Base-by-base conservation (phyloP, 495 filamentous ascomycete species). In the Neurospora sp. region DNA sequence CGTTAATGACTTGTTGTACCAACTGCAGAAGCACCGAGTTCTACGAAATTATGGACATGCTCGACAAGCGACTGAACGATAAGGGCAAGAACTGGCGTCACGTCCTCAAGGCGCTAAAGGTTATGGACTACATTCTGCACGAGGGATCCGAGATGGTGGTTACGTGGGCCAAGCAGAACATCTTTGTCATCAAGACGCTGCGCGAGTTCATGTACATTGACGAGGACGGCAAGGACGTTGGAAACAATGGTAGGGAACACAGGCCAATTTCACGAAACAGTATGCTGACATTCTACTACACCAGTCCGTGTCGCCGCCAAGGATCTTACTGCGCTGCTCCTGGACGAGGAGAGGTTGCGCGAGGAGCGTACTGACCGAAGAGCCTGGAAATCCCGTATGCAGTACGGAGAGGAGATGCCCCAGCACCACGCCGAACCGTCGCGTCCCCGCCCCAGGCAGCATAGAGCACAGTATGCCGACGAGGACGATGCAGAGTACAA, bases 71-170 rank as follows among this genome's bases (percentile, higher is more conserved):
- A 73, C 86, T 99, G 77, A 99, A 99, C 77, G 96, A 99, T 80
- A 99, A 99, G 82, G 96, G 96, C 77, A 99, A 97, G 87, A 99
- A 99, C 82, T 99, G 96, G 96, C 90, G 96, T 76, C 96, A 99
- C 81, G 96, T 99, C 4, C 86, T 99, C 71, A 99, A 99, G 84
- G 96, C 94, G 38, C 84, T 99, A 72, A 99, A 98, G 80, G 96
- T 99, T 73, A 87, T 98, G 72, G 96, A 99, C 82, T 99, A 99
- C 82, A 97, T 94, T 84, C 86, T 99, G 41, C 96, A 99, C 80
- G 96, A 99, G 80, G 96, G 96, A 8, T 97, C 93, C 0, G 96
- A 98, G 83, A 83, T 97, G 75, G 94, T 98, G 39, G 96, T 99
- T 38, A 97, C 95, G 3, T 98, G 96, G 96, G 95, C 95, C 59